Evolutionary conservation across 2,329 filamentous ascomycete species (phyloP), one percentile per base, ranked within the genome.

Genomic region (Stenocarpella maydis): DNA sequence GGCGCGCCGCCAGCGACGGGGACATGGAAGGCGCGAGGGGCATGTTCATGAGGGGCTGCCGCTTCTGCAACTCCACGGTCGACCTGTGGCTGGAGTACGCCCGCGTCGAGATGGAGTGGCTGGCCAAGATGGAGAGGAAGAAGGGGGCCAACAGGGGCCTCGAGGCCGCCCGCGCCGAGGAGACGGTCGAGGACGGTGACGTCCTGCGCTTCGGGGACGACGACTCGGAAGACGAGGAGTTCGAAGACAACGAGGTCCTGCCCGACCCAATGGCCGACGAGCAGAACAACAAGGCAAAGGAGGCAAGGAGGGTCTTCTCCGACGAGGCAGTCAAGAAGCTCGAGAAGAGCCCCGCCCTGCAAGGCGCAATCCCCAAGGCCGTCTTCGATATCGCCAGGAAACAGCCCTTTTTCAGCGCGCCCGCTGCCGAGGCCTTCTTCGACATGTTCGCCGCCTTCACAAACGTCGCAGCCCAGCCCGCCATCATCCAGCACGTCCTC

Each of bases 311-410:
- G 77, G 85, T 77, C 49, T 82, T 86, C 60, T 79, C 84, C 73
- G 80, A 84, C 68, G 79, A 84, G 67, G 80, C 81, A 0, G 78
- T 81, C 4, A 76, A 80, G 73, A 83, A 84, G 66, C 82, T 97
- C 72, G 85, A 91, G 76, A 89, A 88, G 69, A 95, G 94, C 58
- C 94, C 95, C 4, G 94, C 94, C 12, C 85, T 98, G 72, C 93
- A 92, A 71, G 96, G 96, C n/a, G 96, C 94, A 19, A 97, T 99
- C 74, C 95, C 96, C 2, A 87, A 94, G 68, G 94, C 95, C 47
- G 93, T 99, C 58, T 98, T 97, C 76, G 94, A 97, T 76, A 89
- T 93, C 26, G 91, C 94, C 7, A 90, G 90, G 82, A 93, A 92
- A 78, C 91, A 97, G 75, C 87, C 92, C 65, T 90, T 92, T 73